Conservation (phyloP, 1,284 basidiomycete species). For the Amylostereum areolatum region DNA sequence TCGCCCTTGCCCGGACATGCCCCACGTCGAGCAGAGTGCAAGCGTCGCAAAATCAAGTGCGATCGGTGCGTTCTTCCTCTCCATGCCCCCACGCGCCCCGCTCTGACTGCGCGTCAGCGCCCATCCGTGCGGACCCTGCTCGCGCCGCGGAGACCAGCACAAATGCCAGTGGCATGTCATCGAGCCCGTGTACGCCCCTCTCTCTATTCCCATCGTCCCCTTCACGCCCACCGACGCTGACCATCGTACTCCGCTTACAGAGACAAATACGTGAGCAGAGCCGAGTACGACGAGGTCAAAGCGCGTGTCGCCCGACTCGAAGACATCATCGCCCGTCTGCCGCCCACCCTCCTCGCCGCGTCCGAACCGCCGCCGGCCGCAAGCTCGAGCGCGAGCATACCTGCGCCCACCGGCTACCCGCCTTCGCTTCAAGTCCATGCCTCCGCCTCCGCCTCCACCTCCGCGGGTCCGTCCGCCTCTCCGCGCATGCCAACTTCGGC, state of each 20-base stretch:
- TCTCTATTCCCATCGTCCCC: constrained; percentile 12
- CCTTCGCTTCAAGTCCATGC: constrained; percentile 1
- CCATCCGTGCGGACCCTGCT: constrained; percentile 53
- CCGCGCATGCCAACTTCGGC: constrained; percentile 1
- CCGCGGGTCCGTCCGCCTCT: background rate
- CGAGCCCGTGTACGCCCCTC: constrained; percentile 44
- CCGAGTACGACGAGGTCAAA: constrained; percentile 48
- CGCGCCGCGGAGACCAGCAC: constrained; percentile 43
- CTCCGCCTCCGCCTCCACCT: background rate
- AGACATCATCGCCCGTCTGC: constrained; percentile 18
- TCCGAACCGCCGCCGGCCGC: background rate
- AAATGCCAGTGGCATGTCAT: constrained; percentile 55
- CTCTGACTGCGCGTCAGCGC: constrained; percentile 26
- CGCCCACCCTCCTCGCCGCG: background rate
- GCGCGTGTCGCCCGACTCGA: constrained; percentile 34
- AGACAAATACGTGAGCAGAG: constrained; percentile 50
- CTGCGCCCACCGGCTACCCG: constrained; percentile 2
- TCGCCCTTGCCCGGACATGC: constrained; percentile 10
- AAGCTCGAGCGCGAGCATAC: background rate
- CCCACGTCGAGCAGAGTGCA: constrained; percentile 40
- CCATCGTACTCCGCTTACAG: constrained; percentile 23
- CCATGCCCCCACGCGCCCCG: constrained; percentile 9
- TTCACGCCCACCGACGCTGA: constrained; percentile 9
- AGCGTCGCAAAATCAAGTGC: constrained; percentile 57
- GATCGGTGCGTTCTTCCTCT: constrained; percentile 38